A percentile compares a stretch with the other conserved stretches of the same genome.
phyloP scores from a whole-genome alignment of 2,329 filamentous ascomycete species.

The Sporothrix pallida region DNA sequence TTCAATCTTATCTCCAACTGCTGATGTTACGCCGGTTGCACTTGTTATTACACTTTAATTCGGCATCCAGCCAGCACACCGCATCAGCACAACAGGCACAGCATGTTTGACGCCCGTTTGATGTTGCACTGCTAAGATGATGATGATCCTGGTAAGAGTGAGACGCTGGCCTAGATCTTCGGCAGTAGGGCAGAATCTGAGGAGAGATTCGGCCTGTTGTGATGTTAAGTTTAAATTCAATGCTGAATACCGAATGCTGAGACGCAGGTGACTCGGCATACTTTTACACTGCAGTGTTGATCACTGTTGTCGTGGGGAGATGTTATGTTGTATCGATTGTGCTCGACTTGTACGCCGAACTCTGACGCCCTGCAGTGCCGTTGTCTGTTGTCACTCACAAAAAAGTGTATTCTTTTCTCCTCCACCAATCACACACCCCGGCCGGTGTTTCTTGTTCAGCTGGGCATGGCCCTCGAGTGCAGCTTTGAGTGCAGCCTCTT shows the following conservation, averaged over 20 bases:
- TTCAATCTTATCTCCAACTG: not conserved
- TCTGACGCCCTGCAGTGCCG: not conserved
- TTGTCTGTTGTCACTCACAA: too few relatives aligned
- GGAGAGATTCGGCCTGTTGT: not conserved
- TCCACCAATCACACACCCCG: constrained; percentile 8
- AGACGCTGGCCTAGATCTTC: not conserved
- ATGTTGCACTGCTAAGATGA: not conserved
- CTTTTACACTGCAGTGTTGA: not conserved
- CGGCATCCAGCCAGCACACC: not conserved
- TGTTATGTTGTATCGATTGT: not conserved
- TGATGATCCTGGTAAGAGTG: too few relatives aligned
- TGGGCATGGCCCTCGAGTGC: constrained; percentile 12
- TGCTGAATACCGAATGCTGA: not conserved
- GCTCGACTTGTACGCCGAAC: not conserved
- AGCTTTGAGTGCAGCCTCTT: not conserved
- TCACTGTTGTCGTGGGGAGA: not conserved
- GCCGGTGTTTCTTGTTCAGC: constrained; percentile 29
- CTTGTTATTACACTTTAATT: not conserved
- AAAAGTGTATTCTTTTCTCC: not conserved
- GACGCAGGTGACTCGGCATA: not conserved
- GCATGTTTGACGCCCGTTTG: not conserved
- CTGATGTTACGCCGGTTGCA: not conserved
- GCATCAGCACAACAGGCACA: too few relatives aligned
- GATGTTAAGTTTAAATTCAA: not conserved
- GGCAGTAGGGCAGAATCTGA: not conserved